Conservation (phyloP, 2,329 filamentous ascomycete species). For the Drechslerella dactyloides region DNA sequence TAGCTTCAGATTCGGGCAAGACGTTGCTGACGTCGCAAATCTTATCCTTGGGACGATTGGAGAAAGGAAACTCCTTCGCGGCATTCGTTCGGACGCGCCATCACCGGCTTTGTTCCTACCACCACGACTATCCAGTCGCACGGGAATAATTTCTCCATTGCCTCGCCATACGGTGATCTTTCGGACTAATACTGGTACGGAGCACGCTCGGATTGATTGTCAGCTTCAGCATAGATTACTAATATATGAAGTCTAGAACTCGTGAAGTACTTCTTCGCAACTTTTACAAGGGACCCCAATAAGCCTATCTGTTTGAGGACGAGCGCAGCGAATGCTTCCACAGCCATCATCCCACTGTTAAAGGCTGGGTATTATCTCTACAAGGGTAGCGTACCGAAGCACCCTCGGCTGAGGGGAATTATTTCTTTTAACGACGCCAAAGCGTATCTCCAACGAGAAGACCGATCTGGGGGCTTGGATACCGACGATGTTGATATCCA, state of each 20-base stretch:
- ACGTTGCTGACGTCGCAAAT: conserved; percentile 51
- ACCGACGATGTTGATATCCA: conserved; percentile 44
- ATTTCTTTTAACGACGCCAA: conserved; percentile 39
- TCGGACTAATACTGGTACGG: conserved; percentile 22
- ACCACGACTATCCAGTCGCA: neutral
- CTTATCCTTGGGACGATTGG: conserved; percentile 40
- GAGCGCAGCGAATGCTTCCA: conserved; percentile 35
- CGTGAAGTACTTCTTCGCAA: conserved; percentile 42
- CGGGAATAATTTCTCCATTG: neutral
- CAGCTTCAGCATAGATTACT: neutral
- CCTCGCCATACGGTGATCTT: conserved; percentile 24
- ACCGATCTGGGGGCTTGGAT: conserved; percentile 17
- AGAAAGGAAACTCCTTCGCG: conserved; percentile 44
- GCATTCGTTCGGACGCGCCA: conserved; percentile 25
- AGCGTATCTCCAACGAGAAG: conserved; percentile 30
- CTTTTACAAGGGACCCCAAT: conserved; percentile 18
- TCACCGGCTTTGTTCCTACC: conserved; percentile 40
- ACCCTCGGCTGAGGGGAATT: conserved; percentile 32
- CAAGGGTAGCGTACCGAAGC: conserved; percentile 27
- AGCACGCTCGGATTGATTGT: neutral
- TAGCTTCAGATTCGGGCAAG: conserved; percentile 52
- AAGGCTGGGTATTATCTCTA: conserved; percentile 35
- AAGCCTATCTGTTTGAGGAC: conserved; percentile 29
- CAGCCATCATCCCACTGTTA: conserved; percentile 26
- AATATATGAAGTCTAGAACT: conserved; percentile 15